phyloP scores from a whole-genome alignment of 495 filamentous ascomycete species.

The Aspergillus olivimuriae region DNA sequence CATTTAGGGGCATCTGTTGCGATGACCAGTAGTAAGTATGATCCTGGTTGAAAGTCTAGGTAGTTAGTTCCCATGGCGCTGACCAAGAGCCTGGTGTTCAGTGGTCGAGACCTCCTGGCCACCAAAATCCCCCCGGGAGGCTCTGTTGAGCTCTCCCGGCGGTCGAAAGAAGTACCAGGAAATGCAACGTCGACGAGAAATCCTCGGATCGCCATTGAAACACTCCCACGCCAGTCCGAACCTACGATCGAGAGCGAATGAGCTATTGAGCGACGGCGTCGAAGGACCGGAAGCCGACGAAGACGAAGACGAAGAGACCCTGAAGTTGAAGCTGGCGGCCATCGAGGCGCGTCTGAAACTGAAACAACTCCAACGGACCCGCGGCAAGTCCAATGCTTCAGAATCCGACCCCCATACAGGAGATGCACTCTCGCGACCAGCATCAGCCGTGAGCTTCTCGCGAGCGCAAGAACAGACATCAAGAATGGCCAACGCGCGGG shows the following conservation, averaged over 20 bases:
- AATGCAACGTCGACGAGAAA: conserved; percentile 54
- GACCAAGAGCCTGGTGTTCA: conserved; percentile 3
- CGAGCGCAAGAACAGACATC: conserved; percentile 13
- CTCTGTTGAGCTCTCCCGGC: conserved; percentile 71
- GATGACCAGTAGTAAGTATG: conserved; percentile 21
- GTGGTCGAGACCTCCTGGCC: conserved; percentile 67
- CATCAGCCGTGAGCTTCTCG: conserved; percentile 21
- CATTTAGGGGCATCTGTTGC: conserved; percentile 1
- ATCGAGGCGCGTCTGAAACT: conserved; percentile 85
- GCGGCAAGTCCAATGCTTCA: conserved; percentile 27
- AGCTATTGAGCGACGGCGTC: conserved; percentile 30
- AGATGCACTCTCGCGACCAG: conserved; percentile 13
- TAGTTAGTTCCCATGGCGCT: no score
- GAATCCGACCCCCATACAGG: conserved; percentile 21
- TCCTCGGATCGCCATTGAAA: conserved; percentile 60
- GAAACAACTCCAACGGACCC: conserved; percentile 70
- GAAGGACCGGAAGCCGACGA: conserved; percentile 52
- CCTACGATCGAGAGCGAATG: conserved; percentile 26
- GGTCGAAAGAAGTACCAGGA: conserved; percentile 66
- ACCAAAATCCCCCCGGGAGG: conserved; percentile 79
- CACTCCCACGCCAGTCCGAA: conserved; percentile 36
- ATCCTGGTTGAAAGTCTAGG: no score
- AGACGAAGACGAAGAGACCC: conserved; percentile 85
- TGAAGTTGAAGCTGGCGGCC: conserved; percentile 74
- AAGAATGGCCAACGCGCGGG: conserved; percentile 17